A percentile compares a stretch with the other conserved stretches of the same genome.
Evolutionary conservation across 495 filamentous ascomycete genomes (phyloP).

Genomic region (Penicillium paradoxum): DNA sequence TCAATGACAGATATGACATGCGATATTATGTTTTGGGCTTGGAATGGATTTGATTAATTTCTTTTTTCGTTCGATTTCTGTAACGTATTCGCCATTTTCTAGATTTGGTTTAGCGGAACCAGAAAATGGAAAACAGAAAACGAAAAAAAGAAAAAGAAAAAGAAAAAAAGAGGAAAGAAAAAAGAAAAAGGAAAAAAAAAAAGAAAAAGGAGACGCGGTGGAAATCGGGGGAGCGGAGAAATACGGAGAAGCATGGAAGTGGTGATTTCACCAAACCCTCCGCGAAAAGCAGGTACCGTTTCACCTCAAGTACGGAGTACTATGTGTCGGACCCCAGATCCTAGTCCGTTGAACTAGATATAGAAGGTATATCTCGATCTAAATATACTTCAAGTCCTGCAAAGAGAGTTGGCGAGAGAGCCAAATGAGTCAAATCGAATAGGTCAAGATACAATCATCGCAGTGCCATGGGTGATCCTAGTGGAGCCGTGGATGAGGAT

Average conservation of each 20-base stretch:
- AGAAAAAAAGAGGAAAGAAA: too few species aligned
- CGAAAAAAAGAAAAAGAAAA: constrained; percentile 2
- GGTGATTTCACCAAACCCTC: constrained; percentile 19
- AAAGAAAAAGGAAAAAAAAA: constrained; percentile 5
- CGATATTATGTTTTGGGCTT: constrained; percentile 5
- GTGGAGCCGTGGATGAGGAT: constrained; percentile 15
- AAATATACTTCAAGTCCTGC: too few species aligned
- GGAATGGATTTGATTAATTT: too few species aligned
- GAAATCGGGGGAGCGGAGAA: constrained; percentile 14
- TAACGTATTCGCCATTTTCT: background rate
- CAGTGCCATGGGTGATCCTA: constrained; percentile 22
- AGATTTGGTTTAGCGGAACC: background rate
- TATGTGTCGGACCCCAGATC: too few species aligned
- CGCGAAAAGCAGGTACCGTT: constrained; percentile 17
- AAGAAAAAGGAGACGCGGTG: constrained; percentile 4
- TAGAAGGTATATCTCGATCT: too few species aligned
- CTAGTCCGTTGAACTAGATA: background rate
- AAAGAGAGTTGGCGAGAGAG: background rate
- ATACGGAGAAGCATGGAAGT: constrained; percentile 15
- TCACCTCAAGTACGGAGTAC: too few species aligned
- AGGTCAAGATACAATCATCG: constrained; percentile 15
- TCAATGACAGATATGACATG: constrained; percentile 7
- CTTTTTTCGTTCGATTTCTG: background rate
- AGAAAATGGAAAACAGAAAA: constrained; percentile 12
- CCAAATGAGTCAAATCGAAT: background rate